A percentile compares a stretch with the other conserved stretches of the same genome.
Evolutionary conservation across 345 rosid species (phyloP).

Genomic region (Ceriops zippeliana): DNA sequence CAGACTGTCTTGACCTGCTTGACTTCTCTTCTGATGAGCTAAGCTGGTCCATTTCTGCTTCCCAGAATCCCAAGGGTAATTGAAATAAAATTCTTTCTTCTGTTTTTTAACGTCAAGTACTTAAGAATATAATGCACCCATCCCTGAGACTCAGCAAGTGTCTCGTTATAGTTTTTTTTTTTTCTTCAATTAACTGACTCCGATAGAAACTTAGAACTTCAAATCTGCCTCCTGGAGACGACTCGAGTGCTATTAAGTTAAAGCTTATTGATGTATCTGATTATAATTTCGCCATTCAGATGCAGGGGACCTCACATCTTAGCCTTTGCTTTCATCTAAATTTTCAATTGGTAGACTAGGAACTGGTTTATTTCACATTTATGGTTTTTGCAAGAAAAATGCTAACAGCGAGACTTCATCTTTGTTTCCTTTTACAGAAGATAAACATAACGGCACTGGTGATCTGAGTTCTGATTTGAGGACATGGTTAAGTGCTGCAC

Average conservation of each 20-base stretch:
- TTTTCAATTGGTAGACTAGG: too few relatives aligned
- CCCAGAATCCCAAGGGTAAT: conserved; percentile 49
- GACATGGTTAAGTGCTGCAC: conserved; percentile 37
- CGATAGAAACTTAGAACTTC: too few relatives aligned
- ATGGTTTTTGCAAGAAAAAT: background rate
- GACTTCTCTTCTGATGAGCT: conserved; percentile 57
- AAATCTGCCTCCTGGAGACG: too few relatives aligned
- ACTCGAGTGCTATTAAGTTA: background rate
- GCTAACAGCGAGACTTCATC: too few relatives aligned
- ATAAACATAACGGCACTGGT: conserved; percentile 26
- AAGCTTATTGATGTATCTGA: background rate
- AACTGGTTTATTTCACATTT: too few relatives aligned
- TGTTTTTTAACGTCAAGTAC: too few relatives aligned
- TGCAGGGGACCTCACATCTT: conserved; percentile 11
- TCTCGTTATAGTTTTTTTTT: too few relatives aligned
- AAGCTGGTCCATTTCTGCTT: conserved; percentile 54
- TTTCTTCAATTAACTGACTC: too few relatives aligned
- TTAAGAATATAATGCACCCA: too few relatives aligned
- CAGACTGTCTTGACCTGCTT: conserved; percentile 67
- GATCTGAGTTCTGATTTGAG: conserved; percentile 23
- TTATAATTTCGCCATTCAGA: background rate
- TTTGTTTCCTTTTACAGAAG: background rate
- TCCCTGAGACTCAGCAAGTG: too few relatives aligned
- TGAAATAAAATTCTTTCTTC: too few relatives aligned
- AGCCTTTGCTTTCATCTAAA: background rate